Evolutionary conservation across 75 land plant genomes (phyloP), one percentile per base, ranked within the genome.

Genomic region (Cryptomeria japonica): DNA sequence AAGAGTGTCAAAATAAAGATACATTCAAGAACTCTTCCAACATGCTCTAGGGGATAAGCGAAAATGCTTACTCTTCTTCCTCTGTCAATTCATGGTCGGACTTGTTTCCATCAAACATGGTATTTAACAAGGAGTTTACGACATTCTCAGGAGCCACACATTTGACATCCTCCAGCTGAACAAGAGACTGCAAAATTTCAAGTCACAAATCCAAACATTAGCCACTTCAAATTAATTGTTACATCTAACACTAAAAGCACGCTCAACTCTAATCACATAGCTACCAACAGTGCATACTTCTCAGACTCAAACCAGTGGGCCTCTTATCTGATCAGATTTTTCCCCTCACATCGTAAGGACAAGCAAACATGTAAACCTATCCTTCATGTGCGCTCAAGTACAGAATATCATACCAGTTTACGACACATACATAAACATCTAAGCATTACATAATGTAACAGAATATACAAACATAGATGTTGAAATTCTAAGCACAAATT

Each of bases 161-260:
- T 18, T 84, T 61, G 86, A 91, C 91, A 75, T 82, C 85, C 80
- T 91, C 91, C 46, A 91, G 92, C 91, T 87, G 86, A 78, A 90
- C 89, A 58, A 91, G 92, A 38, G 92, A 90, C 92, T 90, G 90
- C 84, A 73, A 41, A 42, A 80, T 41, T 42, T 25, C 47, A 8
- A 22, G 44, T 10, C 42, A 41, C n/a, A 80, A 9, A 10, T 42
- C 12, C 83, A 37, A 80, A 80, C 46, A 80, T 80, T 49, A 80
- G 49, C 5, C 19, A 80, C 22, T 36, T 25, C 12, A 80, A 28
- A 64, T 64, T 41, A 80, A 38, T 78, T 56, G n/a, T 19, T 19
- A 77, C 38, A 38, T 77, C 19, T 36, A 39, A 80, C 6, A 22
- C 10, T 14, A 64, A 10, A 80, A 16, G 28, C 83, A 64, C 41